phyloP scores from a whole-genome alignment of 345 rosid species.

The Aquilaria yunnanensis region DNA sequence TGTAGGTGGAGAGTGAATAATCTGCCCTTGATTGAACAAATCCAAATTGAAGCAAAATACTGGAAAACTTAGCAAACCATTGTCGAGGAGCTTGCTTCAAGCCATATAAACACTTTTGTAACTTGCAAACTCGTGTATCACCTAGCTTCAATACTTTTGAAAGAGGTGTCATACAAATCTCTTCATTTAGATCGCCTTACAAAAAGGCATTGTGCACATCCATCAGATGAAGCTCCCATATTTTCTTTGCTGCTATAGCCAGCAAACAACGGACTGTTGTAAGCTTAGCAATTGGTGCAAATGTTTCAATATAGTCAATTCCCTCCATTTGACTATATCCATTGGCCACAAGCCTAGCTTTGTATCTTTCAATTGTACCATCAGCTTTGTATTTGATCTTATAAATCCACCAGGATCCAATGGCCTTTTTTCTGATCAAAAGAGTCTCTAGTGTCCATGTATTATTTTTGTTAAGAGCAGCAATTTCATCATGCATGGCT shows the following conservation, averaged over 20 bases:
- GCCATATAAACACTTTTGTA: neutral
- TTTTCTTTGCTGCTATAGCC: neutral
- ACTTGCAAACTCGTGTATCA: neutral
- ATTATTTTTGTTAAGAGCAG: neutral
- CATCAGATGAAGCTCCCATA: neutral
- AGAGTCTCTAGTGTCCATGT: neutral
- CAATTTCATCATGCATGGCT: neutral
- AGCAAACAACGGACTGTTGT: neutral
- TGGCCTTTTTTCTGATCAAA: neutral
- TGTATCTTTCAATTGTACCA: neutral
- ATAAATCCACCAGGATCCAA: neutral
- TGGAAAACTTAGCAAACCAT: neutral
- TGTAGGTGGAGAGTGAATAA: conserved; percentile 1
- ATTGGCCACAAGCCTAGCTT: no score
- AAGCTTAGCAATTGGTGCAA: neutral
- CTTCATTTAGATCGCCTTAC: conserved; percentile 1
- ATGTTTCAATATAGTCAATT: neutral
- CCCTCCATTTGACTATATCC: neutral
- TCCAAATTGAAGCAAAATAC: neutral
- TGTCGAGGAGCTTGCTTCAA: neutral
- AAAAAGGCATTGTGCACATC: neutral
- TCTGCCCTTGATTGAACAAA: neutral
- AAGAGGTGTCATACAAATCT: neutral
- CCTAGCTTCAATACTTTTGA: no score
- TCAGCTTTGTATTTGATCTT: neutral